Evolutionary conservation across 2,329 filamentous ascomycete species (phyloP), one percentile per base, ranked within the genome.

Genomic region (Gaeumannomyces sp.): DNA sequence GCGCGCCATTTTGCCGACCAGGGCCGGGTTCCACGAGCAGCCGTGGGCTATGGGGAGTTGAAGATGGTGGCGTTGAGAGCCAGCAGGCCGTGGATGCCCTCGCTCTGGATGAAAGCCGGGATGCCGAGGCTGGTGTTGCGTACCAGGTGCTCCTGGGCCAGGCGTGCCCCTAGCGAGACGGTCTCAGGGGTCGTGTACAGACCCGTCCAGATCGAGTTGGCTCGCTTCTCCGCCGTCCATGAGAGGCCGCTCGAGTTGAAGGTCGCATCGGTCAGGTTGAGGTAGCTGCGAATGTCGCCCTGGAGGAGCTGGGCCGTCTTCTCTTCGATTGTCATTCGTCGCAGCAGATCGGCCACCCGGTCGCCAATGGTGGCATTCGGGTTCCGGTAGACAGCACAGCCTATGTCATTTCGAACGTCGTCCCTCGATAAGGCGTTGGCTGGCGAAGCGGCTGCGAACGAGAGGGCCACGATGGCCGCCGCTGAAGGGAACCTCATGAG

Each of bases 51-150:
- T 91, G 0, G 90, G 1, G 87, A 90, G 75, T 92, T 92, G 79
- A 92, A 93, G 66, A 92, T 90, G 1, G 90, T 92, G 3, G 88
- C 89, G 72, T 92, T 92, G 13, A 84, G 83, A 59, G 89, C 83
- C 38, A 91, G 78, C 68, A 92, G 87, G 1, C 89, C 90, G 70
- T 92, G 89, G 59, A 92, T 89, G 53, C 86, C 89, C 75, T 93
- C 90, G 4, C 85, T 89, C 74, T 92, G 90, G 19, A 90, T 85
- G 69, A 91, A 82, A 1, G 89, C 86, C 8, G 90, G 90, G 63
- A 92, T 92, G 0, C 88, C 89, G 11, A 88, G 76, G 1, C 83
- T 86, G 1, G 87, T 90, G 68, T 89, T 85, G 25, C 90, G 78
- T 61, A 87, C 70, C 2, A 91, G 77, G 68, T 92, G 92, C 64